Conservation (phyloP, 495 filamentous ascomycete genomes). For the Xylaria sp. region DNA sequence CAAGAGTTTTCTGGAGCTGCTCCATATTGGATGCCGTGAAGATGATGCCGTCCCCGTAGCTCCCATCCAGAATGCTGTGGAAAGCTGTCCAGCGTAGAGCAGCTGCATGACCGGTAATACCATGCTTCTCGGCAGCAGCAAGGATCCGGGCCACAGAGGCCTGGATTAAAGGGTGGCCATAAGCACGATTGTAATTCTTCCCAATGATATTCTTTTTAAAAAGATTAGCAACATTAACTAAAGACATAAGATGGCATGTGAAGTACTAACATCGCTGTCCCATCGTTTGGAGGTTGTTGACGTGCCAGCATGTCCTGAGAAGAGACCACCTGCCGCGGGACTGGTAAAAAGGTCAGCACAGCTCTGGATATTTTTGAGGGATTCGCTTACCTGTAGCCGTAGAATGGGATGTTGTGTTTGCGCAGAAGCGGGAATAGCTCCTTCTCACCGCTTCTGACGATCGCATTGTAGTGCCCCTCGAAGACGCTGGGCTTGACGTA, state of each 20-base stretch:
- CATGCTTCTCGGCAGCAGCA: slow-evolving; percentile 33
- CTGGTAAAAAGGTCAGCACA: slow-evolving; percentile 21
- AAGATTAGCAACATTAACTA: not conserved
- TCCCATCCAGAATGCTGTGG: slow-evolving; percentile 41
- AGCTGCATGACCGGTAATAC: slow-evolving; percentile 45
- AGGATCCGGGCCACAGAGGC: slow-evolving; percentile 25
- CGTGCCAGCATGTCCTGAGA: slow-evolving; percentile 33
- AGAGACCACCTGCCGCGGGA: slow-evolving; percentile 44
- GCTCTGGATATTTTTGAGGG: not conserved
- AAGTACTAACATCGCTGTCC: slow-evolving; percentile 26
- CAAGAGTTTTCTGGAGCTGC: slow-evolving; percentile 62
- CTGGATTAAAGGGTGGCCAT: slow-evolving; percentile 31
- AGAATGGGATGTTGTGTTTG: slow-evolving; percentile 53
- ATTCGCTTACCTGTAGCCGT: slow-evolving; percentile 47
- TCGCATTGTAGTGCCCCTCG: slow-evolving; percentile 57
- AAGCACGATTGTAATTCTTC: slow-evolving; percentile 28
- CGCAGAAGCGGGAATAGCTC: slow-evolving; percentile 55
- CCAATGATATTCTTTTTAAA: slow-evolving; percentile 34
- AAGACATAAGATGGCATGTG: not conserved
- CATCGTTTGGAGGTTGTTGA: slow-evolving; percentile 22
- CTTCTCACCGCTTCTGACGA: slow-evolving; percentile 49
- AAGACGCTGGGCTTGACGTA: slow-evolving; percentile 56
- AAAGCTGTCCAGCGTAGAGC: slow-evolving; percentile 50
- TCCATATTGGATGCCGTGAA: slow-evolving; percentile 59
- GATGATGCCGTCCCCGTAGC: slow-evolving; percentile 56